Percentiles rank a stretch among this genome's conserved stretches.
Evolutionary conservation across 148 eudicot species (phyloP).

Genomic region (Vaccinium macrocarpon): DNA sequence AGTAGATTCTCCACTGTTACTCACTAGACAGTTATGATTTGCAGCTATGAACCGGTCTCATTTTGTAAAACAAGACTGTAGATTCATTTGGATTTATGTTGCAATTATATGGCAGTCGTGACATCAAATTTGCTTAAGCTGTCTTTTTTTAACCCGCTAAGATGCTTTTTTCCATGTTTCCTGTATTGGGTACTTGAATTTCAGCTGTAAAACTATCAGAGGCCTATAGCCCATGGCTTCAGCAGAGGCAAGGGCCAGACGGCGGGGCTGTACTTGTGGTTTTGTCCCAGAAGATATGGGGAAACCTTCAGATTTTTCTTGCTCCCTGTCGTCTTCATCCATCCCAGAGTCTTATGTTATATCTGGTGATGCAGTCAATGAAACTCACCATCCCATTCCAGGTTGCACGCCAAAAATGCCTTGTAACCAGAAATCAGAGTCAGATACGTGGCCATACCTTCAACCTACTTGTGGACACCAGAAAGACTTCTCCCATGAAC

Average conservation of each 20-base stretch:
- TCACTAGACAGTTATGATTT: neutral
- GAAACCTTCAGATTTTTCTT: conserved; percentile 8
- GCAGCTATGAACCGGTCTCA: neutral
- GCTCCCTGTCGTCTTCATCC: conserved; percentile 10
- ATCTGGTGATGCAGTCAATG: conserved; percentile 13
- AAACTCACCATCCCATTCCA: conserved; percentile 13
- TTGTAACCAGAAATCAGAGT: conserved; percentile 6
- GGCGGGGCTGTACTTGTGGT: neutral
- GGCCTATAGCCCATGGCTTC: conserved; percentile 10
- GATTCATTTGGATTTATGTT: neutral
- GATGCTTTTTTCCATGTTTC: neutral
- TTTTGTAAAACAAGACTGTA: neutral
- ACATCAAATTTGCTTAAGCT: neutral
- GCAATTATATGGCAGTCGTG: neutral
- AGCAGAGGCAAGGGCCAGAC: neutral
- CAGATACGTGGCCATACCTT: conserved; percentile 21
- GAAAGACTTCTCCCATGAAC: conserved; percentile 9
- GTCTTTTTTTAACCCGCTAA: neutral
- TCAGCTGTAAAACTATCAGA: neutral
- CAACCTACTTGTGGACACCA: conserved; percentile 13
- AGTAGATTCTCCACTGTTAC: neutral
- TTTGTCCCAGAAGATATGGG: conserved; percentile 13
- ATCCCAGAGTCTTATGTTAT: conserved; percentile 20
- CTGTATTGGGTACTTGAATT: neutral
- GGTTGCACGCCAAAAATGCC: conserved; percentile 15